Percentiles rank a stretch among this genome's conserved stretches.
These are phyloP conservation scores for Aspergillus haitiensis DNA, from an alignment of 495 filamentous ascomycete species.

Conservation along the genomic window DNA sequence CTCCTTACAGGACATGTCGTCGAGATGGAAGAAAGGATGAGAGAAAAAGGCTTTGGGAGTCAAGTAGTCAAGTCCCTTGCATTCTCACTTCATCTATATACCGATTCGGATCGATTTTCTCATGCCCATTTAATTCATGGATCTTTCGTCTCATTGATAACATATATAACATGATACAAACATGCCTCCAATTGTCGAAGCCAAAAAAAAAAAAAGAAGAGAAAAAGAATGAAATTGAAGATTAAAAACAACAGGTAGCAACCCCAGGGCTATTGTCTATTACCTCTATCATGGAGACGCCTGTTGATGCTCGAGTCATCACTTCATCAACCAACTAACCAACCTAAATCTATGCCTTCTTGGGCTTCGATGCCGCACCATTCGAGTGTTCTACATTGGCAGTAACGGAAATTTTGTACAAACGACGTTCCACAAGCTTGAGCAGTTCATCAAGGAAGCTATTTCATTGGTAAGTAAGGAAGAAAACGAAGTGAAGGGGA, in stretches of 20 bases:
- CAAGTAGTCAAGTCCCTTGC: too few relatives aligned
- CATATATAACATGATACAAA: conserved; percentile 24
- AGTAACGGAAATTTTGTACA: conserved; percentile 40
- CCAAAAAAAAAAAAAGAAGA: conserved; percentile 16
- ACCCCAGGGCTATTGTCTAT: conserved; percentile 28
- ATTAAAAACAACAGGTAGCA: background rate
- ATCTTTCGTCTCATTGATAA: conserved; percentile 11
- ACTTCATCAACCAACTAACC: conserved; percentile 31
- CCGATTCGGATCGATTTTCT: too few relatives aligned
- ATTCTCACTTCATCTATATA: background rate
- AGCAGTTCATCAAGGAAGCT: conserved; percentile 88
- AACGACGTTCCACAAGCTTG: conserved; percentile 74
- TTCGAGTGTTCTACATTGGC: conserved; percentile 29
- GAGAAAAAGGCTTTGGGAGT: too few relatives aligned
- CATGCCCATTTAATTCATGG: background rate
- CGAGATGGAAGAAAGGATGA: too few relatives aligned
- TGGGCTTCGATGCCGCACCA: conserved; percentile 40
- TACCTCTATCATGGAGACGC: conserved; percentile 18
- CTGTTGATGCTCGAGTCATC: conserved; percentile 22
- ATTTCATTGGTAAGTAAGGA: conserved; percentile 23
- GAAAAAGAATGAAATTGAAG: background rate
- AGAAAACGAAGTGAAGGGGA: background rate
- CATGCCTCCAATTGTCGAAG: conserved; percentile 19
- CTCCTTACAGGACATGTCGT: background rate
- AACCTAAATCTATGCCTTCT: conserved; percentile 35